A percentile compares a stretch with the other conserved stretches of the same genome.
phyloP scores from a whole-genome alignment of 148 eudicot species.

The Camellia sinensis region DNA sequence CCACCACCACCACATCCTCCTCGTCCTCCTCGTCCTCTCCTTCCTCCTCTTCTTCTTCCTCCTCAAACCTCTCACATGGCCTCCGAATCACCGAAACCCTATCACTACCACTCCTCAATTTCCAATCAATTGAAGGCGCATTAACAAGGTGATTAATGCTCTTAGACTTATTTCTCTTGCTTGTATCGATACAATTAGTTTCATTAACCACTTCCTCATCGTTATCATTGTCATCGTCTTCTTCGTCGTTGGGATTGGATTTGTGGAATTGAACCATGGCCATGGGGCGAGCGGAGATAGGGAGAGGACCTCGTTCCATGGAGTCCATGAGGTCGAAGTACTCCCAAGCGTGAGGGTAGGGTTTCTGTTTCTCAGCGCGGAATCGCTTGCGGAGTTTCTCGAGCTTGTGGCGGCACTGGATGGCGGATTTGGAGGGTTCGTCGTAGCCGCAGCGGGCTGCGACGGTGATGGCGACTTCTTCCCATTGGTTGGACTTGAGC shows the following conservation, averaged over 20 bases:
- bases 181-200: neutral
- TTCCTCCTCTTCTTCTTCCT: slow-evolving; percentile 22
- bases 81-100: slow-evolving; percentile 27
- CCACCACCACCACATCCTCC: slow-evolving; percentile 17
- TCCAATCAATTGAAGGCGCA: slow-evolving; percentile 4
- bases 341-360: slow-evolving; percentile 51
- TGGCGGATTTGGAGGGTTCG: slow-evolving; percentile 56
- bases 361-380: slow-evolving; percentile 49
- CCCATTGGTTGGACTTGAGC: slow-evolving; percentile 71
- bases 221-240: neutral
- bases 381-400: slow-evolving; percentile 79
- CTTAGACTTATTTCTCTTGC: slow-evolving; percentile 22
- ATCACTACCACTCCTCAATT: slow-evolving; percentile 13
- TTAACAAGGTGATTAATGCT: slow-evolving; percentile 28
- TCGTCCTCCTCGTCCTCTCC: slow-evolving; percentile 29
- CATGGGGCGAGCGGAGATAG: slow-evolving; percentile 46
- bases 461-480: slow-evolving; percentile 61
- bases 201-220: slow-evolving; percentile 19
- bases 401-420: slow-evolving; percentile 84
- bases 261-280: slow-evolving; percentile 19
- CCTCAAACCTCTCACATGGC: slow-evolving; percentile 22
- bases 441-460: slow-evolving; percentile 57
- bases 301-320: slow-evolving; percentile 67
- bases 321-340: slow-evolving; percentile 62
- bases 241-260: slow-evolving; percentile 1